Evolutionary conservation across 129 eudicot genomes (phyloP).

Genomic region (Chrysanthemum lavandulifolium): DNA sequence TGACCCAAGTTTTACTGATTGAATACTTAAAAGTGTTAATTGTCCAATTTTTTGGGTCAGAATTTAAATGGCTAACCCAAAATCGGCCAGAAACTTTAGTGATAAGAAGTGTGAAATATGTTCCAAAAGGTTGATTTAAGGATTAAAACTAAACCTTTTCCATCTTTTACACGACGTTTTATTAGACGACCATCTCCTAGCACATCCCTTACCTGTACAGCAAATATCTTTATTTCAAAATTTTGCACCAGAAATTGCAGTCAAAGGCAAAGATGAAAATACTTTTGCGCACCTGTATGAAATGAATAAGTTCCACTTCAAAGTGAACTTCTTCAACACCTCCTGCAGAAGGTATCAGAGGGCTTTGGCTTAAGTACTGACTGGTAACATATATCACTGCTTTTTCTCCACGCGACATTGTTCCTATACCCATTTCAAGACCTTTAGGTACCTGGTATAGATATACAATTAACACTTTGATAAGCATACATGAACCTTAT

Average conservation of each 20-base stretch:
- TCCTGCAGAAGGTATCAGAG: constrained; percentile 52
- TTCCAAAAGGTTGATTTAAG: constrained; percentile 2
- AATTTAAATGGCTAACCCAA: background rate
- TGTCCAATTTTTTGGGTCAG: background rate
- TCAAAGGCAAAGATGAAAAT: constrained; percentile 11
- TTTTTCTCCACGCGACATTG: constrained; percentile 93
- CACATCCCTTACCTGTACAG: constrained; percentile 86
- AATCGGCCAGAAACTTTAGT: background rate
- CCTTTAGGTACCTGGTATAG: constrained; percentile 78
- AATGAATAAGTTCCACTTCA: constrained; percentile 94
- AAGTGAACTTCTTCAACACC: constrained; percentile 82
- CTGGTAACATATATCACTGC: constrained; percentile 73
- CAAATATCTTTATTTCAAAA: background rate
- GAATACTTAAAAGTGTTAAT: background rate
- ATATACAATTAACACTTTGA: constrained; percentile 7
- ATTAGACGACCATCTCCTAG: constrained; percentile 99
- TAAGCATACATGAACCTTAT: background rate
- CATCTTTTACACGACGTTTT: constrained; percentile 92
- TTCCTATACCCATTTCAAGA: constrained; percentile 96
- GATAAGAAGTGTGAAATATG: background rate
- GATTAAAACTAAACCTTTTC: constrained; percentile 63
- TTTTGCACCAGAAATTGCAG: constrained; percentile 15
- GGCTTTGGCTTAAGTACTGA: constrained; percentile 58
- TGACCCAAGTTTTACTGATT: background rate
- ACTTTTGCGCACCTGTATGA: constrained; percentile 68